phyloP scores from a whole-genome alignment of 139 green algal species.

The Tetradesmus obliquus region DNA sequence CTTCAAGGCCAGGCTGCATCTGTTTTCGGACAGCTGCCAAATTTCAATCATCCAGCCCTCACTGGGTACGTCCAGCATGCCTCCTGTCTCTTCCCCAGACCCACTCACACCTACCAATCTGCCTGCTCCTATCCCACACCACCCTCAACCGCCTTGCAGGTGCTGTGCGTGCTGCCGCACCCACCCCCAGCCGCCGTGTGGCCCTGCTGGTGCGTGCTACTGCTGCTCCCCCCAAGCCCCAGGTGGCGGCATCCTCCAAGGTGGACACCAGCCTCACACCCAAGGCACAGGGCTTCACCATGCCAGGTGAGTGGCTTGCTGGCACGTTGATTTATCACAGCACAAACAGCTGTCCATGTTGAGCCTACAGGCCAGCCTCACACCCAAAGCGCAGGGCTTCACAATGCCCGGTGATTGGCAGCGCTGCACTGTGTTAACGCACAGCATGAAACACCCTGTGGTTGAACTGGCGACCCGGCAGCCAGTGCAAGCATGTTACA shows the following conservation, averaged over 20 bases:
- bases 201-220: slow-evolving; percentile 33
- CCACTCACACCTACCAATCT: not conserved
- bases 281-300: slow-evolving; percentile 59
- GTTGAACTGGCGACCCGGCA: too few species aligned
- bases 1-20: too few species aligned
- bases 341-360: too few species aligned
- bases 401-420: not conserved
- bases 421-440: not conserved
- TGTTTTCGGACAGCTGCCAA: too few species aligned
- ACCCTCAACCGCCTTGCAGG: not conserved
- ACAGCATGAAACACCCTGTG: not conserved
- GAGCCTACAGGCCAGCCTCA: too few species aligned
- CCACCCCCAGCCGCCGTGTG: not conserved
- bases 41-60: too few species aligned
- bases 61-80: too few species aligned
- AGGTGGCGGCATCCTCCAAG: not conserved
- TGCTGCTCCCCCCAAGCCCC: slow-evolving; percentile 29
- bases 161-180: not conserved
- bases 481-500: too few species aligned
- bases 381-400: not conserved
- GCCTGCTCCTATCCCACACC: not conserved
- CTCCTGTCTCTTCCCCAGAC: too few species aligned
- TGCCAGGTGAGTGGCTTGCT: slow-evolving; percentile 54
- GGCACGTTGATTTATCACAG: not conserved
- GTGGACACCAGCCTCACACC: slow-evolving; percentile 35